Evolutionary conservation across 768 basidiomycete genomes (phyloP).

Genomic region (Pleurotus platypus): DNA sequence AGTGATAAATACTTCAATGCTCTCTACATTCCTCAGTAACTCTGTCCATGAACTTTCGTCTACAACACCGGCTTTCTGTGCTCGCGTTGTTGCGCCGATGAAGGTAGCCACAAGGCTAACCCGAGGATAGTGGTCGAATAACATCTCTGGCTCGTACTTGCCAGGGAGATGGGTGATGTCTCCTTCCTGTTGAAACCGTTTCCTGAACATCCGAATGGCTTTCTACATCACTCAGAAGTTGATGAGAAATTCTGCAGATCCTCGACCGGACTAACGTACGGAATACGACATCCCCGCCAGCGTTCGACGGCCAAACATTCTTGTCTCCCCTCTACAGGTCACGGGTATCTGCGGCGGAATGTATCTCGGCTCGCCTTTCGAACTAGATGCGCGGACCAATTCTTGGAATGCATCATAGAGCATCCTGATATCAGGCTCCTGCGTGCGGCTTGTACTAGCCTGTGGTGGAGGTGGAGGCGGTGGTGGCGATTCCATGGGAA

Average conservation of each 20-base stretch:
- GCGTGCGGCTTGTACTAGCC: neutral
- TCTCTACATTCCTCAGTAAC: slow-evolving; percentile 3
- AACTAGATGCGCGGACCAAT: neutral
- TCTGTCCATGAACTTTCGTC: slow-evolving; percentile 5
- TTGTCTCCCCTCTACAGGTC: slow-evolving; percentile 4
- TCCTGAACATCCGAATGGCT: slow-evolving; percentile 2
- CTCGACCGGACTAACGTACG: neutral
- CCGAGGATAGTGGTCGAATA: slow-evolving; percentile 1
- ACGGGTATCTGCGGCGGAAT: slow-evolving; percentile 7
- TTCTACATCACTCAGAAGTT: neutral
- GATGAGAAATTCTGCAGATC: neutral
- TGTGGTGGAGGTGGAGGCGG: neutral
- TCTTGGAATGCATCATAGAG: slow-evolving; percentile 2
- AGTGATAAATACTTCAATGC: neutral
- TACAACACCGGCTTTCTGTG: neutral
- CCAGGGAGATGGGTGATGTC: slow-evolving; percentile 1
- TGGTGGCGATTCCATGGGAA: no score
- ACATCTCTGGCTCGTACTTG: slow-evolving; percentile 5
- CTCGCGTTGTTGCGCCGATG: slow-evolving; percentile 1
- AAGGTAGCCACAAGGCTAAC: slow-evolving; percentile 1
- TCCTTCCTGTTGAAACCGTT: slow-evolving; percentile 1
- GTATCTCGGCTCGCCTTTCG: neutral
- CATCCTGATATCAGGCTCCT: slow-evolving; percentile 1
- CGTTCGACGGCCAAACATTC: slow-evolving; percentile 2
- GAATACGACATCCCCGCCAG: slow-evolving; percentile 1